phyloP scores from a whole-genome alignment of 2,329 filamentous ascomycete species.

The Fusarium albosuccineum region DNA sequence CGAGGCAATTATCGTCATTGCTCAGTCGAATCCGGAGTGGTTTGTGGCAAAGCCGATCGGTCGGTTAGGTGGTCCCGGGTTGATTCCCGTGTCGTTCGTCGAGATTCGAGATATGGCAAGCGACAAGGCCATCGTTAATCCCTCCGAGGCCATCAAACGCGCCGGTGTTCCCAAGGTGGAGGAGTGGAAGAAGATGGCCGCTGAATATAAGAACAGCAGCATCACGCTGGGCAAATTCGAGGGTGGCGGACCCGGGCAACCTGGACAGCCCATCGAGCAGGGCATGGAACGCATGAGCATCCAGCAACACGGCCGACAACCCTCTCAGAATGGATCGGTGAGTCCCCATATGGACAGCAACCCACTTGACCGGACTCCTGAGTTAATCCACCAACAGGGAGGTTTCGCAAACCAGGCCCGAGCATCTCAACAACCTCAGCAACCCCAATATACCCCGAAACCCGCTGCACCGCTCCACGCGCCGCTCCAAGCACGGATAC shows the following conservation, averaged over 20 bases:
- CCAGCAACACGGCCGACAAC: conserved; percentile 52
- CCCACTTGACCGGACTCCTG: neutral
- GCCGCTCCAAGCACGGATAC: conserved; percentile 86
- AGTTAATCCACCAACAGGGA: conserved; percentile 38
- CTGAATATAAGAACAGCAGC: conserved; percentile 99
- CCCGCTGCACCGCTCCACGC: conserved; percentile 73
- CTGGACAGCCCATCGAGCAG: conserved; percentile 69
- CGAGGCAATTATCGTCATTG: conserved; percentile 98
- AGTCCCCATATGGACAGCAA: conserved; percentile 17
- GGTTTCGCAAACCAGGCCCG: conserved; percentile 43
- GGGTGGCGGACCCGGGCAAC: conserved; percentile 58
- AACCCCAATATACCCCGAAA: conserved; percentile 53
- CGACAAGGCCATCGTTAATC: conserved; percentile 83
- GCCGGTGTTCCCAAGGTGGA: conserved; percentile 95
- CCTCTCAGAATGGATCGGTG: conserved; percentile 48
- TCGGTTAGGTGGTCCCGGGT: conserved; percentile 90
- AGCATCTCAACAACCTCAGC: conserved; percentile 52
- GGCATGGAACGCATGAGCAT: conserved; percentile 85
- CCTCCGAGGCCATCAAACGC: conserved; percentile 85
- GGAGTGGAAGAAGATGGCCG: conserved; percentile 99
- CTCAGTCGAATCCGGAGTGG: conserved; percentile 98
- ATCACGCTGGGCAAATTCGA: conserved; percentile 96
- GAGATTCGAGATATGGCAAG: conserved; percentile 95
- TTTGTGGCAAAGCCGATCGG: conserved; percentile 99
- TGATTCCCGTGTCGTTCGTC: conserved; percentile 97